A percentile compares a stretch with the other conserved stretches of the same genome.
These are phyloP conservation scores for Phytopythium mirpurense DNA, from an alignment of 352 stramenopile genomes.

Conservation along the genomic window DNA sequence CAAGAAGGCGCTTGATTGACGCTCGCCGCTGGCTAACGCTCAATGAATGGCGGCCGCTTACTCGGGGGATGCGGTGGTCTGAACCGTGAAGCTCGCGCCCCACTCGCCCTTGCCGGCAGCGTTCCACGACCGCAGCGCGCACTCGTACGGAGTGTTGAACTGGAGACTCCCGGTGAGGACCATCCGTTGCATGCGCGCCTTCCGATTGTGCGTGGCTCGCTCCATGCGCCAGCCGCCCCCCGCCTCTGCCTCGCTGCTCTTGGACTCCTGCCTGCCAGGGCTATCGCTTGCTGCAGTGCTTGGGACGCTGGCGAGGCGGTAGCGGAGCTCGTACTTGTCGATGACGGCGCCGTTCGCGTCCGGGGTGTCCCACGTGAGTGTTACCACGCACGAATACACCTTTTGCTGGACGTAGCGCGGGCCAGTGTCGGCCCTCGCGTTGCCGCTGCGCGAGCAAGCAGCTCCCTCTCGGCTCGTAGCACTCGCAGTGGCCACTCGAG, in stretches of 20 bases:
- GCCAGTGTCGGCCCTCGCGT: neutral
- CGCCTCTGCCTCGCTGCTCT: neutral
- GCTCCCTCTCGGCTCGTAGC: neutral
- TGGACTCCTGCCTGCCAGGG: slow-evolving; percentile 6
- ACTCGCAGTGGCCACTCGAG: slow-evolving; percentile 1
- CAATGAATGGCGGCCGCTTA: slow-evolving; percentile 8
- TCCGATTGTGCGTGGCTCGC: slow-evolving; percentile 34
- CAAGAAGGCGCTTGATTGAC: slow-evolving; percentile 34
- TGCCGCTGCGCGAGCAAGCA: neutral
- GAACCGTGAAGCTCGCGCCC: slow-evolving; percentile 30
- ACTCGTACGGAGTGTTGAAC: slow-evolving; percentile 56
- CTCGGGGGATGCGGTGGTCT: slow-evolving; percentile 30
- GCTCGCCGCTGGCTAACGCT: neutral
- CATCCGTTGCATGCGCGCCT: slow-evolving; percentile 25
- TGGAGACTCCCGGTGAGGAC: slow-evolving; percentile 42
- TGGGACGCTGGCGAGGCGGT: slow-evolving; percentile 12
- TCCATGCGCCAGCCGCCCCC: slow-evolving; percentile 33
- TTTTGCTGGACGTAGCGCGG: slow-evolving; percentile 32
- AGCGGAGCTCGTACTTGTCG: slow-evolving; percentile 67
- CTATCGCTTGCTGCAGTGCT: slow-evolving; percentile 12
- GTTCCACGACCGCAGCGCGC: slow-evolving; percentile 53
- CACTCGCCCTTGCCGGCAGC: slow-evolving; percentile 54
- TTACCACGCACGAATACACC: slow-evolving; percentile 49
- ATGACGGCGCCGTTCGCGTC: slow-evolving; percentile 65
- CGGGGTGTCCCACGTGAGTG: slow-evolving; percentile 48